Evolutionary conservation across 192 early-diverging fungal genomes (phyloP), one percentile per base, ranked within the genome.

Genomic region (Backusella tuberculispora): DNA sequence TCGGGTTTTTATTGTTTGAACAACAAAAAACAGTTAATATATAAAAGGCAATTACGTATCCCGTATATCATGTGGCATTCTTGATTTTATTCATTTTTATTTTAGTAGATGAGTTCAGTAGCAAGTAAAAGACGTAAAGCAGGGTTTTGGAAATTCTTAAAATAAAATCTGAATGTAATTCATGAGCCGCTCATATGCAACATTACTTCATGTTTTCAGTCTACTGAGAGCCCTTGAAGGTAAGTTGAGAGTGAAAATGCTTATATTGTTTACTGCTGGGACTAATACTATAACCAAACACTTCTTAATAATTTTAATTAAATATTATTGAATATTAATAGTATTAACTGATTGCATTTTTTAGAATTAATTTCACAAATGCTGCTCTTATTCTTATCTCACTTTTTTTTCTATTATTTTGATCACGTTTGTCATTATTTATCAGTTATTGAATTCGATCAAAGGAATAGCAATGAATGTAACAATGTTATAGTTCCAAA

Each of bases 1-100:
- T 60, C 53, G 53, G 53, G 13, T 60, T 60, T 60, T 60, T 60
- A 60, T 60, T 60, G 53, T 60, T 26, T 60, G 53, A 60, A 26
- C 21, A 24, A 4, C 53, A 19, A 2, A 34, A 34, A 34, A 34
- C 29, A 34, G 29, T 34, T 34, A 34, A 13, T 24, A 56, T 60
- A 60, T 26, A 60, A 26, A 26, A 60, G 53, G 53, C 29, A 60
- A 60, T 19, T 26, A 21, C 21, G 21, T 60, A 26, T 4, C 10
- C 13, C 26, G 8, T 60, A 10, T 21, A 9, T 60, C 53, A 60
- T 60, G 53, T 60, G 50, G 10, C 21, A 26, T 60, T 60, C 6
- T 26, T 19, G 24, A 56, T 56, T 56, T 2, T 15, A 56, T 9
- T 60, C 53, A 60, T 4, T 8, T 26, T 26, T 26, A 60, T 60